Percentiles rank a stretch among this genome's conserved stretches.
These are phyloP conservation scores for Lumnitzera racemosa DNA, from an alignment of 345 rosid genomes.

Conservation along the genomic window DNA sequence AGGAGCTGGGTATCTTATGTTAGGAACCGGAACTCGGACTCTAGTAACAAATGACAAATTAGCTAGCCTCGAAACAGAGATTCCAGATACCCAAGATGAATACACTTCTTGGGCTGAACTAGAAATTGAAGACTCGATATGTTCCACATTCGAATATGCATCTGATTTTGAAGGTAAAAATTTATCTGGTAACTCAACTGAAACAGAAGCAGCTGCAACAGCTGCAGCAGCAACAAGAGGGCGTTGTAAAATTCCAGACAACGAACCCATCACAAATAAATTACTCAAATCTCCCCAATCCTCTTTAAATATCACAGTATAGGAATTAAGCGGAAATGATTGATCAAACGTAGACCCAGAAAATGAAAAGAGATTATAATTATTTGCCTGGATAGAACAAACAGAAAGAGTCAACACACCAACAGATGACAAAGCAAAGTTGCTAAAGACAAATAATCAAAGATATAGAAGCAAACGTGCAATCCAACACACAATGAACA, in stretches of 20 bases:
- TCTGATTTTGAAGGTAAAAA: constrained; percentile 35
- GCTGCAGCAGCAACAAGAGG: constrained; percentile 86
- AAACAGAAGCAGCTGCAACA: constrained; percentile 65
- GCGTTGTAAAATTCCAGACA: constrained; percentile 71
- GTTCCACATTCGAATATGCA: constrained; percentile 26
- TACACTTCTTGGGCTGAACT: constrained; percentile 22
- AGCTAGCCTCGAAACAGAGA: constrained; percentile 56
- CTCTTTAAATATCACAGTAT: too few relatives aligned
- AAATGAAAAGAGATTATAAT: too few relatives aligned
- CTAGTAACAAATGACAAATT: constrained; percentile 47
- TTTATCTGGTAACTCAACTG: constrained; percentile 56
- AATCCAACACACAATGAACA: too few relatives aligned
- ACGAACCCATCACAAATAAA: constrained; percentile 53
- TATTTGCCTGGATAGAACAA: too few relatives aligned
- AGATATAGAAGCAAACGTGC: too few relatives aligned
- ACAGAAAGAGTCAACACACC: too few relatives aligned
- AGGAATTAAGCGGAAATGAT: too few relatives aligned
- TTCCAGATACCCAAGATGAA: constrained; percentile 51
- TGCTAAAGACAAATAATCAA: too few relatives aligned
- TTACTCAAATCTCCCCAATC: constrained; percentile 16
- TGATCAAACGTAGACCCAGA: too few relatives aligned
- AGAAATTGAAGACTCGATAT: constrained; percentile 24
- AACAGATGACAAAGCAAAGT: too few relatives aligned
- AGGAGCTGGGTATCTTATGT: constrained; percentile 27
- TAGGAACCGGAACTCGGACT: constrained; percentile 57